A percentile compares a stretch with the other conserved stretches of the same genome.
Conservation (phyloP, 306 rosid species). For the Glycine tomentella region DNA sequence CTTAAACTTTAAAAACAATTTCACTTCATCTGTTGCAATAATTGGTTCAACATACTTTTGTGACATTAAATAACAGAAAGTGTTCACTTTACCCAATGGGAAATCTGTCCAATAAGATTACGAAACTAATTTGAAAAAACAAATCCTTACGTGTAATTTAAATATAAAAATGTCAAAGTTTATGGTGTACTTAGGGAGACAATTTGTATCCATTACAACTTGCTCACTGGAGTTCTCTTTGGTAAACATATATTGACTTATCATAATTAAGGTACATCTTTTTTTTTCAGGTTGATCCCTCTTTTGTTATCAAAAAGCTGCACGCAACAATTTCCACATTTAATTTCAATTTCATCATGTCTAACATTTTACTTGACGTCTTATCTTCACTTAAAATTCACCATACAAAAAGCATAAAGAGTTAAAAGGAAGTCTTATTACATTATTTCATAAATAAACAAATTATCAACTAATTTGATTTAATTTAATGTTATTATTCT, state of each 20-base stretch:
- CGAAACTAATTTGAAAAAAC: not conserved
- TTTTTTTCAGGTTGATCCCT: not conserved
- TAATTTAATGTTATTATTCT: no score
- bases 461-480: no score
- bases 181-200: constrained; percentile 8
- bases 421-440: not conserved
- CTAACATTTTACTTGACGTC: constrained; percentile 38
- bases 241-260: constrained; percentile 16
- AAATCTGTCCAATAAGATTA: constrained; percentile 1
- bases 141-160: not conserved
- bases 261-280: constrained; percentile 29
- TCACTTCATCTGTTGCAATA: not conserved
- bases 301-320: constrained; percentile 34
- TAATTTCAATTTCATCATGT: constrained; percentile 30
- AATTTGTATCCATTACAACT: not conserved
- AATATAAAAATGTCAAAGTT: constrained; percentile 25
- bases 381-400: constrained; percentile 39
- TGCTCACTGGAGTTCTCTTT: not conserved
- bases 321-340: constrained; percentile 21
- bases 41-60: constrained; percentile 1
- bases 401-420: constrained; percentile 15
- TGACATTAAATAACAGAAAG: constrained; percentile 14
- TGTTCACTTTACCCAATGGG: not conserved
- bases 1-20: not conserved
- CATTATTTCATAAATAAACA: no score